A percentile compares a stretch with the other conserved stretches of the same genome.
phyloP scores from a whole-genome alignment of 805 yeast species.

The Wickerhamomyces alni region DNA sequence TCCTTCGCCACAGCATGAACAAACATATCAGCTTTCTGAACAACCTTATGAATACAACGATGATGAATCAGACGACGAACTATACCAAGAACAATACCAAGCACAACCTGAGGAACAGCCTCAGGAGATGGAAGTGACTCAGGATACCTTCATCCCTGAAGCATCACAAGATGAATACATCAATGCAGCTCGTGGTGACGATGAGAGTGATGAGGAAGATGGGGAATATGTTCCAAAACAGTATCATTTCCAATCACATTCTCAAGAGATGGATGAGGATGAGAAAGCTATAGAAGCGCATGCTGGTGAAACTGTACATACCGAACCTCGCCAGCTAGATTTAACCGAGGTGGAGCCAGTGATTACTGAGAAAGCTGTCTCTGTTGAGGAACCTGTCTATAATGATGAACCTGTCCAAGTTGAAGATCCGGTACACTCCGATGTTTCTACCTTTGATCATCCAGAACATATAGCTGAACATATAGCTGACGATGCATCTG shows the following conservation, averaged over 20 bases:
- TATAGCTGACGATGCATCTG: background rate
- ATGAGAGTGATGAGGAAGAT: too few relatives aligned
- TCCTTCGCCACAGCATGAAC: too few relatives aligned
- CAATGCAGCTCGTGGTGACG: background rate
- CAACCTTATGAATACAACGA: conserved; percentile 3
- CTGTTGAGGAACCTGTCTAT: too few relatives aligned
- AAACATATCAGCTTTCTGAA: conserved; percentile 5
- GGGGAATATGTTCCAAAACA: background rate
- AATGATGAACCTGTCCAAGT: too few relatives aligned
- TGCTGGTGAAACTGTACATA: too few relatives aligned
- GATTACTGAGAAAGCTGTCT: too few relatives aligned
- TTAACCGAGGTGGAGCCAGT: too few relatives aligned
- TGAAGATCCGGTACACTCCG: too few relatives aligned
- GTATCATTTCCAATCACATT: background rate
- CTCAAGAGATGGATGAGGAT: background rate
- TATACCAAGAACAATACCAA: background rate
- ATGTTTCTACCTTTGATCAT: too few relatives aligned
- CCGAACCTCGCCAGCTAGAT: too few relatives aligned
- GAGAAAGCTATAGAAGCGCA: too few relatives aligned
- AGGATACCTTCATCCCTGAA: background rate
- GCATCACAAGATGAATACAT: background rate
- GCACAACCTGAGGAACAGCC: background rate
- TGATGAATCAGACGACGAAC: conserved; percentile 1
- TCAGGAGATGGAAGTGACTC: background rate
- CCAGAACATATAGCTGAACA: background rate